Percentiles rank a stretch among this genome's conserved stretches.
Evolutionary conservation across 1,284 basidiomycete species (phyloP).

Genomic region (Pascua guehoae): DNA sequence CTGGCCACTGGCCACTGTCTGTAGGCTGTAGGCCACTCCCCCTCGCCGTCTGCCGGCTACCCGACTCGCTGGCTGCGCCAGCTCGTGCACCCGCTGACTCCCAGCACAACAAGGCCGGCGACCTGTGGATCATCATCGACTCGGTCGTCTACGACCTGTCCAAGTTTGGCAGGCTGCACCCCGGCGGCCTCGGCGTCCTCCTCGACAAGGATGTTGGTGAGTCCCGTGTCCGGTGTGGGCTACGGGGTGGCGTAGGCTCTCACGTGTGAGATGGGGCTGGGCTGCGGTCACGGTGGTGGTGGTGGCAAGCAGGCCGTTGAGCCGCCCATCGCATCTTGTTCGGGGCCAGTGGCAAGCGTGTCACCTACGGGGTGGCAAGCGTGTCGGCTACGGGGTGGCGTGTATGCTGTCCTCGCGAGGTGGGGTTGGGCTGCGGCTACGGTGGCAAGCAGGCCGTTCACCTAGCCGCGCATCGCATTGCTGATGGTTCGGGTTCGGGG

Average conservation of each 20-base stretch:
- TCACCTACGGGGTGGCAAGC: no score
- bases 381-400: no score
- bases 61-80: no score
- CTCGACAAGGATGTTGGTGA: slow-evolving; percentile 67
- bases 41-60: no score
- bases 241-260: neutral
- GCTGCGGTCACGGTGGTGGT: neutral
- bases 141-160: slow-evolving; percentile 75
- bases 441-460: no score
- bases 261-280: neutral
- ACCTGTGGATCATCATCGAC: slow-evolving; percentile 79
- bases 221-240: slow-evolving; percentile 31
- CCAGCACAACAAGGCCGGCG: slow-evolving; percentile 73
- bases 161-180: slow-evolving; percentile 73
- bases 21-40: no score
- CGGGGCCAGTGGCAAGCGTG: no score
- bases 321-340: neutral
- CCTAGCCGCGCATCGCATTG: no score
- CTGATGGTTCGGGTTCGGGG: no score
- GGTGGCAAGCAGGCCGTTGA: neutral
- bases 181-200: slow-evolving; percentile 72
- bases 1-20: neutral
- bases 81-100: neutral
- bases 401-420: no score
- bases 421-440: no score